Evolutionary conservation across 306 rosid genomes (phyloP), one percentile per base, ranked within the genome.

Genomic region (Gleditsia sinensis): DNA sequence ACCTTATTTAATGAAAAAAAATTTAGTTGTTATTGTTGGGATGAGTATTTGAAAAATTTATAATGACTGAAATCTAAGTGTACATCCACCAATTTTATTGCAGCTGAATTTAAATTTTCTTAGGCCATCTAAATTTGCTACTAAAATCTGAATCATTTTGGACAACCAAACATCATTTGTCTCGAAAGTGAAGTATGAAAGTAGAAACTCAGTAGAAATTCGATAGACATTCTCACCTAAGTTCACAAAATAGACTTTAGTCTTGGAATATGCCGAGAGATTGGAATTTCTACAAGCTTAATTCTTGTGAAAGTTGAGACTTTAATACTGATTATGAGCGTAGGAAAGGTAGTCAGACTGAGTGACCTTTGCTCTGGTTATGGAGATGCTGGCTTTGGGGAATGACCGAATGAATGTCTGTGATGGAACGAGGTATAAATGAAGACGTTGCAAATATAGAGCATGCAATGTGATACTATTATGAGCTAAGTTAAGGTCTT

Each of bases 291-390:
- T 42, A 48, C 68, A 12, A 23, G 58, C 43, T 21, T 71, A 21
- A 53, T 61, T 50, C 21, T 74, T 28, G 43, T 40, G 50, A 32
- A 51, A 59, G 55, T 28, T 60, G 59, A 62, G 72, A 49, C 53
- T 8, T 63, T 16, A 20, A 20, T 46, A 7, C 71, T 58, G 42
- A 51, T 40, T 68, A 66, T 57, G 42, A 49, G 55, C 45, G 46
- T 37, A 28, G 70, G 46, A 69, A 74, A 69, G 70, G 43, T 46
- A 57, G 71, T 74, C 48, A 23, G 46, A 19, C 65, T 45, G 63
- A 66, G 40, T 67, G 16, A 27, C 32, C 3, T 42, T 34, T 71
- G 36, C 27, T 60, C 11, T 76, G 12, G 40, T 32, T 65, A 13
- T 45, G 28, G 67, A 46, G 51, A 46, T 70, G 34, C 27, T 58